Evolutionary conservation across 2,329 filamentous ascomycete species (phyloP), one percentile per base, ranked within the genome.

Genomic region (Cryphonectria carpinicola): DNA sequence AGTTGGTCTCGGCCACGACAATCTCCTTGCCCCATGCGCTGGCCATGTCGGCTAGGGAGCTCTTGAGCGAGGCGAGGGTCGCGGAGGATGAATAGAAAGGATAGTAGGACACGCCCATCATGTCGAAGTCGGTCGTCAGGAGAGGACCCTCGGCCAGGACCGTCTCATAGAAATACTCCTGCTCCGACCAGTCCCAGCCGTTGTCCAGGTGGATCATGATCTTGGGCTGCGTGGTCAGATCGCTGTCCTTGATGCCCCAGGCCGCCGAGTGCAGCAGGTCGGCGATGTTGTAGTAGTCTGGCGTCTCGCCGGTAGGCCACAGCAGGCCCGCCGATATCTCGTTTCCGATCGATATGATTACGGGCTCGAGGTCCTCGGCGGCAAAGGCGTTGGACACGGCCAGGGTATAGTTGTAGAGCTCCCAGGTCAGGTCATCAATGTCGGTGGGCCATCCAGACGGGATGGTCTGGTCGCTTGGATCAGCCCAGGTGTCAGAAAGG

Each of bases 191-290:
- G 73, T 90, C 85, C 90, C 90, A 94, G n/a, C 91, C 91, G 76
- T 92, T 91, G 79, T 93, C 91, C 5, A 93, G 84, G 76, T 93
- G 92, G 54, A 93, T 87, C 88, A 93, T 89, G 78, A 93, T 92
- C 77, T 90, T 87, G 0, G 91, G 89, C 73, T 86, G 84, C 0
- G 85, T 83, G 54, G 78, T 78, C n/a, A 92, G 80, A 2, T 79
- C 81, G 6, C 88, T 90, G 75, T 91, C 88, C 75, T 89, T 91
- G 75, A 93, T 85, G 2, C 88, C 91, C 70, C 83, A 86, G 0
- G 88, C 84, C 0, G 88, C 91, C 5, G 89, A 89, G 76, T 91
- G 87, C 11, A 93, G 84, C 25, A 94, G 82, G 0, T 81, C 80
- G 0, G 90, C 90, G 52, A 92, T 86, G 78, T 92, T 92, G 74